A percentile compares a stretch with the other conserved stretches of the same genome.
These are phyloP conservation scores for Euclidium syriacum DNA, from an alignment of 345 rosid genomes.

Conservation along the genomic window DNA sequence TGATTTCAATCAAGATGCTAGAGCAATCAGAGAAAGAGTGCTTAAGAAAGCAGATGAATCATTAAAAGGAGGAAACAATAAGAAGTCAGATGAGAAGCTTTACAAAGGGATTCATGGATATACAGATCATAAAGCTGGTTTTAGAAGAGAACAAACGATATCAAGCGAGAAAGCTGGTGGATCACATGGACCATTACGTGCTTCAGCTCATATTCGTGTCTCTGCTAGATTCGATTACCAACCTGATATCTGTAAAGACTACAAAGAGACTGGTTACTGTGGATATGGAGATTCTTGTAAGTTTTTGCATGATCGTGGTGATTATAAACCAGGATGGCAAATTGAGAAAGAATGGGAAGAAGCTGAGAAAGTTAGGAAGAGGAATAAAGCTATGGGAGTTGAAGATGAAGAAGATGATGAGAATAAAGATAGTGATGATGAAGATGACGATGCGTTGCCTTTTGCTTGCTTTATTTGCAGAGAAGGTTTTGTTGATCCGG, in stretches of 20 bases:
- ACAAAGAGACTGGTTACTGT: conserved; percentile 92
- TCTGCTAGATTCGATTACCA: conserved; percentile 91
- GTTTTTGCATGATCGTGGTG: conserved; percentile 91
- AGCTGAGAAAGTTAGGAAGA: conserved; percentile 76
- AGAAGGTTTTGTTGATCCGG: conserved; percentile 73
- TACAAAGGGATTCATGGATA: conserved; percentile 79
- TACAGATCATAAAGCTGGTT: conserved; percentile 85
- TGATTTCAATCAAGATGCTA: conserved; percentile 64
- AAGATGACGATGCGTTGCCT: conserved; percentile 59
- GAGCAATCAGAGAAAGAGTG: conserved; percentile 81
- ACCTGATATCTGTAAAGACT: conserved; percentile 88
- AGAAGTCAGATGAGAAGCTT: conserved; percentile 50
- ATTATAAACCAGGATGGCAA: conserved; percentile 92
- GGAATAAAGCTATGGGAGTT: conserved; percentile 62
- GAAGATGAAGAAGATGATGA: conserved; percentile 49
- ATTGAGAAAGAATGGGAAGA: conserved; percentile 92
- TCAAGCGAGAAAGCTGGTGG: conserved; percentile 95
- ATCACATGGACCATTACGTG: conserved; percentile 85
- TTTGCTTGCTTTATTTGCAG: conserved; percentile 89
- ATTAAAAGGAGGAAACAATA: conserved; percentile 49
- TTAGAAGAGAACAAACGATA: conserved; percentile 81
- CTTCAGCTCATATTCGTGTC: conserved; percentile 88
- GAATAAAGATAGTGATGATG: conserved; percentile 36
- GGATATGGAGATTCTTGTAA: conserved; percentile 90
- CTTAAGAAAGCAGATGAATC: conserved; percentile 63